These are phyloP conservation scores for Zoysia pacifica DNA, from an alignment of 176 grass and related monocot genomes.

Conservation along the genomic window DNA sequence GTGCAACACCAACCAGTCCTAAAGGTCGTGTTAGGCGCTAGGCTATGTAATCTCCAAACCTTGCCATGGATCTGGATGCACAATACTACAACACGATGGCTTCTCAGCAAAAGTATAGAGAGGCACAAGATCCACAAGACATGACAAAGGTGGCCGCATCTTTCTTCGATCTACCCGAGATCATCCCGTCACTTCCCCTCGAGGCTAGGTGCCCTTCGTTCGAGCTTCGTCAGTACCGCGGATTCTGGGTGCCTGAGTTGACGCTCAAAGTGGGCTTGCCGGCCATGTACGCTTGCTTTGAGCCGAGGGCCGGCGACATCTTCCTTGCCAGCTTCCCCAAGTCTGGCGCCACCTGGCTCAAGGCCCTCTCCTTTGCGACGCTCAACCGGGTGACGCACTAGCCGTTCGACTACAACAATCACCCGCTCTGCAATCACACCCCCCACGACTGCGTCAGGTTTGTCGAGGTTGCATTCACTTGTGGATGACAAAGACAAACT, in stretches of 20 bases:
- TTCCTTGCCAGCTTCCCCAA: neutral
- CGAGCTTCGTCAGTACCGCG: neutral
- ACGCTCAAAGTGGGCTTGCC: neutral
- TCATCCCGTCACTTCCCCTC: too few species aligned
- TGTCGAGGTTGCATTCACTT: neutral
- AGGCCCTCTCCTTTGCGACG: neutral
- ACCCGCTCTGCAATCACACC: neutral
- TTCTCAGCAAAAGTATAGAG: too few species aligned
- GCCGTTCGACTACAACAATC: neutral
- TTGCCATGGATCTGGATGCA: too few species aligned
- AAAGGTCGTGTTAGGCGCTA: too few species aligned
- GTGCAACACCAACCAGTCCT: too few species aligned
- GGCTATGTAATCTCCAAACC: too few species aligned
- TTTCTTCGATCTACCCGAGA: too few species aligned
- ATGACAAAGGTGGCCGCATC: too few species aligned
- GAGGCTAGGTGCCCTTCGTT: neutral
- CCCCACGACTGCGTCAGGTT: neutral
- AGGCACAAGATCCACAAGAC: too few species aligned
- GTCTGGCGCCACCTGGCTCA: too few species aligned
- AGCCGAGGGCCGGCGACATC: neutral
- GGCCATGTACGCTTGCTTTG: neutral
- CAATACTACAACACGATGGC: too few species aligned
- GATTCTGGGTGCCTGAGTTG: constrained; percentile 9
- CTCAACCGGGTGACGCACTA: neutral
- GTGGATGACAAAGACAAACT: too few species aligned